Evolutionary conservation across 306 rosid genomes (phyloP).

Genomic region (Inga leiocalycina): DNA sequence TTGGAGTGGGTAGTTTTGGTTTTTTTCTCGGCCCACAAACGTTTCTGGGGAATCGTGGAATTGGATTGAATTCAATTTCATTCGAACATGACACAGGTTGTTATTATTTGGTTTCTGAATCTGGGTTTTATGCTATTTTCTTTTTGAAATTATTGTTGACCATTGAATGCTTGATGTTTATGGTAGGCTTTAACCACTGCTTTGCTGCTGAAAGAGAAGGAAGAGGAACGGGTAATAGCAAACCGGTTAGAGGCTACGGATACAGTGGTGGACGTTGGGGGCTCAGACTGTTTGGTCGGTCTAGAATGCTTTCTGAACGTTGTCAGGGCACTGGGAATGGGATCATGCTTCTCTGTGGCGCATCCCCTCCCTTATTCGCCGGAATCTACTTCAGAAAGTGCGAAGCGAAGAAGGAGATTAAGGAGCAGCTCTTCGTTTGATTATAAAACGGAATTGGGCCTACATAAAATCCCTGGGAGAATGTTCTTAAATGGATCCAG

Average conservation of each 20-base stretch:
- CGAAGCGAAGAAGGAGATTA: slow-evolving; percentile 52
- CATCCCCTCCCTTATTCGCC: slow-evolving; percentile 43
- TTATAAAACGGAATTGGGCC: slow-evolving; percentile 42
- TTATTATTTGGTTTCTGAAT: slow-evolving; percentile 30
- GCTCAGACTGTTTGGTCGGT: slow-evolving; percentile 69
- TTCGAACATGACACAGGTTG: slow-evolving; percentile 50
- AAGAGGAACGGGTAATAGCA: slow-evolving; percentile 9
- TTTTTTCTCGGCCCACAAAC: background rate
- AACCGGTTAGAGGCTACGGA: slow-evolving; percentile 66
- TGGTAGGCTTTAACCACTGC: slow-evolving; percentile 38
- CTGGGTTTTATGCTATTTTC: background rate
- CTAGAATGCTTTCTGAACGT: slow-evolving; percentile 84
- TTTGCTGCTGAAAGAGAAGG: slow-evolving; percentile 14
- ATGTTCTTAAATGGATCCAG: slow-evolving; percentile 67
- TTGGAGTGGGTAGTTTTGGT: background rate
- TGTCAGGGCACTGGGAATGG: slow-evolving; percentile 93
- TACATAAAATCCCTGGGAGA: slow-evolving; percentile 68
- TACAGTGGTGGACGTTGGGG: slow-evolving; percentile 56
- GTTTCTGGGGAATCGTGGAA: slow-evolving; percentile 14
- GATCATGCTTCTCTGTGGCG: slow-evolving; percentile 66
- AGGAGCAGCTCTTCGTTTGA: slow-evolving; percentile 43
- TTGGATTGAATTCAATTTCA: slow-evolving; percentile 29
- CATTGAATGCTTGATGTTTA: background rate
- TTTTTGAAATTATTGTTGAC: slow-evolving; percentile 3
- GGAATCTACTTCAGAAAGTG: slow-evolving; percentile 40